Conservation (phyloP, 140 eudicot species). For the Cichorium intybus region DNA sequence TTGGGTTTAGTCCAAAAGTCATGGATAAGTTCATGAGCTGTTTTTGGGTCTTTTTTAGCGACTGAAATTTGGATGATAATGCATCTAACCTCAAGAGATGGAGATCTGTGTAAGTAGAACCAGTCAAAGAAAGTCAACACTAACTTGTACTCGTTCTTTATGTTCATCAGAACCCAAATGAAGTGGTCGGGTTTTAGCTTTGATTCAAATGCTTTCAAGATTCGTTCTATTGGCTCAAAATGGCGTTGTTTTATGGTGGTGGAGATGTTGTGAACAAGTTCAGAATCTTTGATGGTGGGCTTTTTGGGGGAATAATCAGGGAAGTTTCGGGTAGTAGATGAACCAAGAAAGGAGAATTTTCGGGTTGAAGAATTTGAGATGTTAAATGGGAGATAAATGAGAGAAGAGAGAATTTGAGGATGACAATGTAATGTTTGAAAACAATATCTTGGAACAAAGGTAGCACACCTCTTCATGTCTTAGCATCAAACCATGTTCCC, state of each 20-base stretch:
- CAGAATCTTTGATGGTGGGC: conserved; percentile 75
- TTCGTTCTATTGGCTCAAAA: conserved; percentile 49
- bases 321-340: conserved; percentile 44
- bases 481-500: conserved; percentile 31
- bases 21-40: conserved; percentile 52
- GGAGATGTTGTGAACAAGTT: conserved; percentile 62
- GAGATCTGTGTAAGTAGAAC: conserved; percentile 57
- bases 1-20: conserved; percentile 69
- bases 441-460: conserved; percentile 27
- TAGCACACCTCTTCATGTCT: conserved; percentile 52
- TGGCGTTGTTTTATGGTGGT: conserved; percentile 76
- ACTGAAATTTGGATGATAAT: conserved; percentile 78
- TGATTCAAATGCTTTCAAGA: conserved; percentile 69
- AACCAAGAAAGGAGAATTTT: conserved; percentile 35
- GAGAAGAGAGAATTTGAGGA: conserved; percentile 22
- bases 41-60: conserved; percentile 52
- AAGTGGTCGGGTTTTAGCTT: conserved; percentile 74
- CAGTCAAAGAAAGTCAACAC: conserved; percentile 74
- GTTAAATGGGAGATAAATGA: conserved; percentile 21
- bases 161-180: conserved; percentile 89
- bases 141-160: conserved; percentile 60
- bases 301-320: conserved; percentile 90
- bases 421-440: conserved; percentile 17
- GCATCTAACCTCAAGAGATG: conserved; percentile 85
- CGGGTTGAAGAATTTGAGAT: conserved; percentile 5